phyloP scores from a whole-genome alignment of 1,284 basidiomycete species.

The Apiotrichum domesticum region DNA sequence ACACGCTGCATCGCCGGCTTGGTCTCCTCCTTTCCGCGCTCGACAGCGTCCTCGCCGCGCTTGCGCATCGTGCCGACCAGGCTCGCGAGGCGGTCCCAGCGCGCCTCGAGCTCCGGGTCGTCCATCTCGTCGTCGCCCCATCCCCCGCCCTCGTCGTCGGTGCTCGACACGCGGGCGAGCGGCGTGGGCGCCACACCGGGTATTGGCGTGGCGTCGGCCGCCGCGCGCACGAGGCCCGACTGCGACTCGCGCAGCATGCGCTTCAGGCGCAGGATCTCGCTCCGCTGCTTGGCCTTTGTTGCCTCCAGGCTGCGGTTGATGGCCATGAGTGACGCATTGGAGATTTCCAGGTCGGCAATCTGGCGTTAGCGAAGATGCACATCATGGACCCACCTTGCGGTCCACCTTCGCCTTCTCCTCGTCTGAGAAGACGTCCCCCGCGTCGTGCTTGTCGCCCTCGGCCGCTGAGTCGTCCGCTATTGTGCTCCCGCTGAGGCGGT shows the following conservation, averaged over 20 bases:
- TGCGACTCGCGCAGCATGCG: constrained; percentile 29
- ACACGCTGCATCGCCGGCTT: constrained; percentile 25
- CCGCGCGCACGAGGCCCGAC: not conserved
- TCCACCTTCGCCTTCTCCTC: constrained; percentile 33
- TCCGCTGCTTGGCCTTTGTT: constrained; percentile 39
- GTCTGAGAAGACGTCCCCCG: constrained; percentile 8
- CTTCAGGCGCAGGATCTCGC: constrained; percentile 38
- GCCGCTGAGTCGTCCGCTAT: constrained; percentile 7
- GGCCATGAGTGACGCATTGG: constrained; percentile 40
- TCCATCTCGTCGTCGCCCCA: constrained; percentile 19
- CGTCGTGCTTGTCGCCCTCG: constrained; percentile 1
- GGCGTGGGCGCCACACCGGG: not conserved
- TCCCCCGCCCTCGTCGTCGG: constrained; percentile 12
- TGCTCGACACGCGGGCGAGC: constrained; percentile 1
- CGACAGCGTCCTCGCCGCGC: constrained; percentile 28
- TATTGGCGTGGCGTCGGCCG: not conserved
- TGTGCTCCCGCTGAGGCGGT: constrained; percentile 10
- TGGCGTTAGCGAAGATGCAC: constrained; percentile 5
- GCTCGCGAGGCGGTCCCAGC: constrained; percentile 37
- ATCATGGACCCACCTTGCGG: constrained; percentile 28
- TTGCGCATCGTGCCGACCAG: constrained; percentile 30
- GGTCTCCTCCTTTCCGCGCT: constrained; percentile 23
- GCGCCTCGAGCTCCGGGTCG: constrained; percentile 34
- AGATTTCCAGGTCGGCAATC: constrained; percentile 45
- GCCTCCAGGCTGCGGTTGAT: constrained; percentile 44